phyloP scores from a whole-genome alignment of 1,284 basidiomycete genomes.

The Grifola frondosa region DNA sequence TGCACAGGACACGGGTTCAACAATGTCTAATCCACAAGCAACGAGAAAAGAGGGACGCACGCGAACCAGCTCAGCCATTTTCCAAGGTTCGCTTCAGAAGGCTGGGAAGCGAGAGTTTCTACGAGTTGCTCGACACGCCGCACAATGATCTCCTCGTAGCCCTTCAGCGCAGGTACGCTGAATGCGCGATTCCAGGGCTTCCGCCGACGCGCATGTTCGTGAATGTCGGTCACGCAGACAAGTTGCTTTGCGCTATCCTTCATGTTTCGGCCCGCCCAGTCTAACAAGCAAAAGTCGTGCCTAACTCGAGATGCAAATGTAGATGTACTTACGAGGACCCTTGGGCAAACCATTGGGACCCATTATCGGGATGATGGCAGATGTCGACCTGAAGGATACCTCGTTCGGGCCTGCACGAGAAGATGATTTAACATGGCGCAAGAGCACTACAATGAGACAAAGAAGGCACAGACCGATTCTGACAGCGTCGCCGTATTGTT shows the following conservation, averaged over 20 bases:
- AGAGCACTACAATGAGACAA: neutral
- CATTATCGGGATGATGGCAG: conserved; percentile 30
- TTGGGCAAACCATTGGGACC: conserved; percentile 38
- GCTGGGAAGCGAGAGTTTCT: conserved; percentile 25
- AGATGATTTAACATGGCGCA: neutral
- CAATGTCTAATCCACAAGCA: neutral
- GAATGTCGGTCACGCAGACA: conserved; percentile 33
- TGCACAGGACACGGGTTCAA: conserved; percentile 7
- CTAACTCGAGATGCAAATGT: neutral
- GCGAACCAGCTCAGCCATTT: conserved; percentile 36
- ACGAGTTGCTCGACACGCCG: conserved; percentile 35
- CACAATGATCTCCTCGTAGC: conserved; percentile 37
- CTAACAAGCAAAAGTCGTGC: neutral
- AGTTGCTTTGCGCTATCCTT: conserved; percentile 18
- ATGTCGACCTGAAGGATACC: conserved; percentile 33
- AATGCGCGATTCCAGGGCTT: conserved; percentile 44
- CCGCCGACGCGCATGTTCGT: conserved; percentile 38
- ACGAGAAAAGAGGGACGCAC: conserved; percentile 21
- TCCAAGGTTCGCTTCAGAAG: conserved; percentile 29
- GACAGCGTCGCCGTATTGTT: conserved; percentile 27
- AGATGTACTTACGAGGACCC: conserved; percentile 34
- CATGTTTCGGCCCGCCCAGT: conserved; percentile 14
- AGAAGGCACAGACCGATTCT: conserved; percentile 19
- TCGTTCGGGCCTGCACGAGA: conserved; percentile 37
- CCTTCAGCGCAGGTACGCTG: conserved; percentile 35